Evolutionary conservation across 352 stramenopile species (phyloP).

Genomic region (Phytophthora hybrid): DNA sequence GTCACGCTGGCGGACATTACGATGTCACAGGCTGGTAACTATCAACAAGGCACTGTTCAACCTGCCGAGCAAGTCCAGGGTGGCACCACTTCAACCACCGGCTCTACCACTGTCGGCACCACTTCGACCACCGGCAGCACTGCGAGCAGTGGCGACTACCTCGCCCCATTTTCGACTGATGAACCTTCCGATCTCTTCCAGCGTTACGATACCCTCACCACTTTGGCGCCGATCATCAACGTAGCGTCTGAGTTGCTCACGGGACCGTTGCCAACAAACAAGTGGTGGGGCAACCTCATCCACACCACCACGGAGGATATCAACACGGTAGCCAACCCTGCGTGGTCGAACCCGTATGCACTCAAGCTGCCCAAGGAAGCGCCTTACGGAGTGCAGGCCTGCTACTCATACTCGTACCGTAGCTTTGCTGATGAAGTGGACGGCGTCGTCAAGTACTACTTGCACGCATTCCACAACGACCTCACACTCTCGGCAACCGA

Average conservation of each 20-base stretch:
- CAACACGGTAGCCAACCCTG: constrained; percentile 58
- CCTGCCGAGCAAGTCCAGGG: constrained; percentile 14
- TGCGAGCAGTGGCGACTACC: constrained; percentile 25
- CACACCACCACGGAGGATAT: constrained; percentile 56
- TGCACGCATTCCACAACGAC: constrained; percentile 76
- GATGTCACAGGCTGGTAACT: constrained; percentile 30
- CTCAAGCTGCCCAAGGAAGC: constrained; percentile 63
- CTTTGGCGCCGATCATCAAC: constrained; percentile 72
- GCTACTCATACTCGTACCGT: constrained; percentile 78
- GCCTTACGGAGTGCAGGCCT: constrained; percentile 66
- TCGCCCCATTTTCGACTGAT: constrained; percentile 61
- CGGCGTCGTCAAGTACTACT: constrained; percentile 70
- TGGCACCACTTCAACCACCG: constrained; percentile 9
- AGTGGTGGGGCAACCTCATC: constrained; percentile 88
- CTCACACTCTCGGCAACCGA: constrained; percentile 74
- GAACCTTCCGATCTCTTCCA: constrained; percentile 63
- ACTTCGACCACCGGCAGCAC: constrained; percentile 20
- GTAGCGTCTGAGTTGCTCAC: constrained; percentile 58
- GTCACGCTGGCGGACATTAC: constrained; percentile 21
- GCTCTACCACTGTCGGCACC: constrained; percentile 5
- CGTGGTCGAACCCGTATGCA: constrained; percentile 81
- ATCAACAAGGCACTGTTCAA: constrained; percentile 36
- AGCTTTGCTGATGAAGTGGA: constrained; percentile 53
- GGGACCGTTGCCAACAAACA: constrained; percentile 78
- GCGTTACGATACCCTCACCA: constrained; percentile 56